These are phyloP conservation scores for Canna indica DNA, from an alignment of 176 grass and related monocot genomes.

Conservation along the genomic window DNA sequence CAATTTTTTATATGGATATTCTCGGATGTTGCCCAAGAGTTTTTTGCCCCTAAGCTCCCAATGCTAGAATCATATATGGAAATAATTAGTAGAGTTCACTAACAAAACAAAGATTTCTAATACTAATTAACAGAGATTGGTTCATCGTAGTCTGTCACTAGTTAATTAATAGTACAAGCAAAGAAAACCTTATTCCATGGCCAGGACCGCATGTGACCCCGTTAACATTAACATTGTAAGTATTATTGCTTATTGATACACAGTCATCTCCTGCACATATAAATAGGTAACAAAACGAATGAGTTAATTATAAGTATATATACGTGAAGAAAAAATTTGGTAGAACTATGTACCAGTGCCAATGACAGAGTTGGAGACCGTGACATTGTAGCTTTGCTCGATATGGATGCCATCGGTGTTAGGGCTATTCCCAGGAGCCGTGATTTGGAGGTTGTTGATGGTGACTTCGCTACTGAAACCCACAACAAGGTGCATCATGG, in stretches of 20 bases:
- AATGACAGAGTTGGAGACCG: neutral
- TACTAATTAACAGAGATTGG: too few relatives aligned
- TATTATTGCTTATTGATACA: neutral
- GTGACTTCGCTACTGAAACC: neutral
- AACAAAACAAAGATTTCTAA: neutral
- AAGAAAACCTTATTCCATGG: slow-evolving; percentile 27
- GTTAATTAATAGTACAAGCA: too few relatives aligned
- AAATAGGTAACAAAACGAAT: neutral
- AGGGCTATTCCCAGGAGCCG: neutral
- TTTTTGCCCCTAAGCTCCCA: neutral
- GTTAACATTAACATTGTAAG: neutral
- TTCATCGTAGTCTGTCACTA: too few relatives aligned
- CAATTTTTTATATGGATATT: neutral
- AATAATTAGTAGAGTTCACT: neutral
- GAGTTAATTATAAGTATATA: too few relatives aligned
- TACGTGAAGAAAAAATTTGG: too few relatives aligned
- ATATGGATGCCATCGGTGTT: slow-evolving; percentile 21
- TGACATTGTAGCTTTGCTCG: neutral
- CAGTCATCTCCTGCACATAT: slow-evolving; percentile 20
- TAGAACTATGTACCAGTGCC: slow-evolving; percentile 1
- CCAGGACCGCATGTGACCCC: slow-evolving; percentile 14
- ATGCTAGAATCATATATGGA: neutral
- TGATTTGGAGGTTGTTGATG: neutral
- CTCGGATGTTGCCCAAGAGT: neutral
- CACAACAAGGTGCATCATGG: neutral